A percentile compares a stretch with the other conserved stretches of the same genome.
phyloP scores from a whole-genome alignment of 345 rosid species.

The Microcos paniculata region DNA sequence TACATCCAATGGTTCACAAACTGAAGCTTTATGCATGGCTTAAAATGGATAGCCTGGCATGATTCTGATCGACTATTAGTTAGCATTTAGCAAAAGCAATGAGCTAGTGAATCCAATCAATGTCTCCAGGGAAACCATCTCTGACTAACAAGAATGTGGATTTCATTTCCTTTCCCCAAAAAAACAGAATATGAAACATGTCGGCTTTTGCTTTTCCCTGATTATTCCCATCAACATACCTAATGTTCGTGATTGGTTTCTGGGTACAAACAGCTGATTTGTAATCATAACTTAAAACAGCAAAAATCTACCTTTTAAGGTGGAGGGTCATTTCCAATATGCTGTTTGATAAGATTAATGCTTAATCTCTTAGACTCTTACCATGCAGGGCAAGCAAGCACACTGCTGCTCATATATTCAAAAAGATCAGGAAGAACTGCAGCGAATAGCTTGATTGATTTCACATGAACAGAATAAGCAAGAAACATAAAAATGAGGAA shows the following conservation, averaged over 20 bases:
- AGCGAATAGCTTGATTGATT: too few species aligned
- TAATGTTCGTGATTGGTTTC: constrained; percentile 10
- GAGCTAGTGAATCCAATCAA: background rate
- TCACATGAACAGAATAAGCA: too few species aligned
- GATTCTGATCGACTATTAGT: too few species aligned
- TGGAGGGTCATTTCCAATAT: constrained; percentile 8
- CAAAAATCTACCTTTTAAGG: background rate
- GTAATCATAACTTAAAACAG: constrained; percentile 7
- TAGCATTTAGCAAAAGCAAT: background rate
- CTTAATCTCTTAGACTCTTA: background rate
- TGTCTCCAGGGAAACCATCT: background rate
- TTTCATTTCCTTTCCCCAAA: background rate
- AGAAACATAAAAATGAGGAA: too few species aligned
- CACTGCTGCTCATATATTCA: background rate
- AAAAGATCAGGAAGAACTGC: too few species aligned
- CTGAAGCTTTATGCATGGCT: background rate
- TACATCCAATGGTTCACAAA: too few species aligned
- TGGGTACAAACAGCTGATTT: background rate
- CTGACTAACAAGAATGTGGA: background rate
- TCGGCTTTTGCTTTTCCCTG: background rate
- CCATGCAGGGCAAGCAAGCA: background rate
- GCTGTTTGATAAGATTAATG: background rate
- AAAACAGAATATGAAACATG: background rate
- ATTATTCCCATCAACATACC: constrained; percentile 8
- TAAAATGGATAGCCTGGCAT: too few species aligned